Evolutionary conservation across 805 yeast species (phyloP), one percentile per base, ranked within the genome.

Genomic region (Candida adriatica): DNA sequence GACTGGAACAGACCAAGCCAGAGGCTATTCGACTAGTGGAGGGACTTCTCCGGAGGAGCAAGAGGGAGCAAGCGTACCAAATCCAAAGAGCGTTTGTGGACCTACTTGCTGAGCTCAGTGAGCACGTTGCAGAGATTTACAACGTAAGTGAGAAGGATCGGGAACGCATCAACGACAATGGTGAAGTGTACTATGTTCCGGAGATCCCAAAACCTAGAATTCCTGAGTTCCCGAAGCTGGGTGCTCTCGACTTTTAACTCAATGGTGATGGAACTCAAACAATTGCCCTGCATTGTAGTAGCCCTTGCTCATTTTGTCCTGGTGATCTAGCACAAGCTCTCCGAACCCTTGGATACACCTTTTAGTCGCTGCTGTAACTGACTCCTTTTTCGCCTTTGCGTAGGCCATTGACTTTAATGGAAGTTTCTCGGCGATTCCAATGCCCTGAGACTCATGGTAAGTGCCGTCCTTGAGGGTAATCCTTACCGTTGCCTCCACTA

Each of bases 151-250:
- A 86, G 46, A 73, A 73, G 44, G 96, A 88, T 48, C 70, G 96
- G 45, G 94, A 86, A 58, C 74, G 97, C 57, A 60, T 82, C 35
- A 90, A 88, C 53, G 96, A 88, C 24, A 74, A 84, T 39, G 97
- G 97, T 2, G 78, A 81, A 41, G 71, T 84, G 8, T 90, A 85
- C 47, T 66, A 73, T 39, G 68, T 84, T 20, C 84, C 83, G 8
- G 90, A 77, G 53, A 79, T 80, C 24, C 86, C 90, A 2, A 64
- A 67, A 16, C 95, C 95, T 1, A 56, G 46, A 9, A 70, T 85
- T 38, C 64, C 63, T 26, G 79, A 70, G 7, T 83, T 84, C 59
- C 77, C 84, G 11, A 65, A 57, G 49, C 64, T 64, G 48, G 62
- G 62, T 22, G 63, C 73, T 0, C 61, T 83, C 42, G 87, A 81